Evolutionary conservation across 805 yeast genomes (phyloP).

Genomic region (Lipomyces lipofer): DNA sequence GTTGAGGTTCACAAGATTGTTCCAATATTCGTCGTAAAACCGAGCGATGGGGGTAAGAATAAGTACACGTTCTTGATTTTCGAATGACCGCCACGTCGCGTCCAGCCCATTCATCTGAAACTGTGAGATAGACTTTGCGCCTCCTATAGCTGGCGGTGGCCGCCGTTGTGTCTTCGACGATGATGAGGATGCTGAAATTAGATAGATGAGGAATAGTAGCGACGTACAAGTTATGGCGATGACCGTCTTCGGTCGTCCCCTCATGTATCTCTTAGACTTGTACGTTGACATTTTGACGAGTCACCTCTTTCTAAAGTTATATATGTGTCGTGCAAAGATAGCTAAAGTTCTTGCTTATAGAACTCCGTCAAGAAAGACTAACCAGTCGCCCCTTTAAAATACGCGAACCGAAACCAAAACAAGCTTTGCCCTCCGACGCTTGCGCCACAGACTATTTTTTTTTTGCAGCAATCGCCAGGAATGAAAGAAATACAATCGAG

Average conservation of each 20-base stretch:
- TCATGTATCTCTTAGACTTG: constrained; percentile 7
- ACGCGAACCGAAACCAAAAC: no score
- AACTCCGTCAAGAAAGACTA: no score
- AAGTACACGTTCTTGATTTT: constrained; percentile 77
- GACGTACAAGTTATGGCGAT: constrained; percentile 9
- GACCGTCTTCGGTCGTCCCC: constrained; percentile 10
- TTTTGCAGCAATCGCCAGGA: no score
- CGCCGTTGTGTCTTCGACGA: constrained; percentile 2
- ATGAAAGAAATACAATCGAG: no score
- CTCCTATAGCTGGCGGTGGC: constrained; percentile 26
- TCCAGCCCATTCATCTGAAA: constrained; percentile 80
- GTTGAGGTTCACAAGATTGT: constrained; percentile 66
- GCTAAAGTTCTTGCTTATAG: no score
- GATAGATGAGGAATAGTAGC: constrained; percentile 14
- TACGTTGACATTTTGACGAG: constrained; percentile 7
- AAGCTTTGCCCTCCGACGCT: no score
- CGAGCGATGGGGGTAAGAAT: constrained; percentile 88
- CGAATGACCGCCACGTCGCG: constrained; percentile 68
- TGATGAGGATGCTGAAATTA: constrained; percentile 5
- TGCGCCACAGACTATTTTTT: no score
- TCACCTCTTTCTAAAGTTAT: neutral
- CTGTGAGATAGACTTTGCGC: constrained; percentile 43
- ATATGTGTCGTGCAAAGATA: no score
- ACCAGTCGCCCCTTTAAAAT: no score
- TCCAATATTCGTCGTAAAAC: constrained; percentile 87